Base-by-base conservation (phyloP, 305 asterid species). In the Stenogyne calaminthoides region DNA sequence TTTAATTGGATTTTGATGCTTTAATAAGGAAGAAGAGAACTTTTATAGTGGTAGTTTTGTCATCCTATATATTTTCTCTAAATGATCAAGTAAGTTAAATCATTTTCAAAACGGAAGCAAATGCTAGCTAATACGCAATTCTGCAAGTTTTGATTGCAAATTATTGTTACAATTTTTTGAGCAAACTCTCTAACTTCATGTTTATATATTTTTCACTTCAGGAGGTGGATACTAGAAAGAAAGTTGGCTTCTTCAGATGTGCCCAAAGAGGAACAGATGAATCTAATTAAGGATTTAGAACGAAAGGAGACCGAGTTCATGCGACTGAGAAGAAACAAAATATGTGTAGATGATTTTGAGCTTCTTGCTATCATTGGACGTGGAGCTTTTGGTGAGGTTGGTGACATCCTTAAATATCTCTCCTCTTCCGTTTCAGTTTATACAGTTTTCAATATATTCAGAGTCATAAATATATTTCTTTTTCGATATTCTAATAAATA, bases 361-460 rank as follows among this genome's bases (percentile, higher is more conserved):
- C 96, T 88, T 79, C 89, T 94, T 65, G 90, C 98, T 69, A 92
- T 94, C 80, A 94, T 94, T 15, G 98, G 99, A 44, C 94, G 97
- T 72, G 99, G 99, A 76, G 99, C 99, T 74, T 94, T 86, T 80
- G 99, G 97, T 19, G 98, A 94, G 98, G 98, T 94, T 78, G 60
- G 80, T 84, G 51, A 64, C 69, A 40, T 64, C 61, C 73, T 60
- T 72, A 44, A 76, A 56, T 68, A 25, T 57, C 25, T 70, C 61
- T 65, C 55, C 25, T 69, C 40, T 46, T 76, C 29, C 37, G 6
- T 59, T 34, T 34, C 64, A 14, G 32, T 64, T 44, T 59, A 16
- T 25, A 36, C n/a, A 25, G 36, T 64, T 60, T 42, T 56, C 18
- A 1, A 68, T 42, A 46, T 8, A 40, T 27, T 67, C 52, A 7